Evolutionary conservation across 2,329 filamentous ascomycete genomes (phyloP), one percentile per base, ranked within the genome.

Genomic region (Raffaelea albimanens): DNA sequence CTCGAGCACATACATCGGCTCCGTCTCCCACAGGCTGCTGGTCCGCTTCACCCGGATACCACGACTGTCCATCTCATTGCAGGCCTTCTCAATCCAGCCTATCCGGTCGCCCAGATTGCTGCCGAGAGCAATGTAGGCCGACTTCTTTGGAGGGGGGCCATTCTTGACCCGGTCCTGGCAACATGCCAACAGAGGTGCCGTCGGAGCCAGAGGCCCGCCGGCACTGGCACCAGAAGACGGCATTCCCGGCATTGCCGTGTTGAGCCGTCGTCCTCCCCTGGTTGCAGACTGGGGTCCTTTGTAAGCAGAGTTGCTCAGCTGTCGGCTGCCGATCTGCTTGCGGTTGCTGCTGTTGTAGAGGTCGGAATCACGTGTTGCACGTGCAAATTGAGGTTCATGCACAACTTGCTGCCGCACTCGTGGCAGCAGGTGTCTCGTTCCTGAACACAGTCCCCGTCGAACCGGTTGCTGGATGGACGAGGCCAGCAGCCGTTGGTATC

Each of bases 1-100:
- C 53, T 96, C 85, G 53, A 85, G 70, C 53, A 96, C 85, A 65
- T 98, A 98, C 93, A 98, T 98, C 20, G 93, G 88, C 57, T 87
- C 82, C 3, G 91, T 98, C 68, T 97, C 89, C 77, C 93, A 98
- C 3, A 98, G 71, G 52, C 82, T 84, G 63, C 91, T 97, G 0
- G 91, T 95, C 57, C 83, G 75, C 58, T 80, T 75, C 36, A 98
- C 76, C 46, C 67, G 78, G 60, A 97, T 87, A 31, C 80, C 82
- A 20, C 78, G 72, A 40, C 72, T 69, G 53, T 86, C 80, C 80
- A 98, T 88, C 60, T 85, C 78, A 40, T 71, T 72, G 62, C 89
- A 90, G 1, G 93, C 91, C 57, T 76, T 73, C 63, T 96, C 89
- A 54, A 98, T 94, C 77, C 84, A 85, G 39, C 73, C 76, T 45